Base-by-base conservation (phyloP, 2,329 filamentous ascomycete species). In the Sclerotinia spermophila region DNA sequence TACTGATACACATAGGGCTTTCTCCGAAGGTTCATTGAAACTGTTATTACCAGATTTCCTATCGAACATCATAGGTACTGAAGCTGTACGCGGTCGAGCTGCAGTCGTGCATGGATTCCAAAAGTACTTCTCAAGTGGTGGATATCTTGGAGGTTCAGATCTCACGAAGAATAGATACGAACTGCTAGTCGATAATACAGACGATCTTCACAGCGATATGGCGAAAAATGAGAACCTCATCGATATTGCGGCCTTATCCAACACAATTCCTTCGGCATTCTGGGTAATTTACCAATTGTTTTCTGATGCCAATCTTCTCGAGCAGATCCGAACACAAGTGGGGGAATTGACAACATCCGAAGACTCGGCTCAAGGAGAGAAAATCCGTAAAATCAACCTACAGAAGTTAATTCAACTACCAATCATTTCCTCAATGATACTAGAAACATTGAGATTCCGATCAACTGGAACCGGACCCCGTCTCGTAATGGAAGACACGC, bases 231-330 rank as follows among this genome's bases (percentile, higher is more conserved):
- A 69, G 21, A 55, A 45, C 3, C 38, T 69, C 6, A 69, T 56
- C 30, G 40, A 53, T 10, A 56, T 65, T 48, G 68, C 59, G 11
- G 42, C 44, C 3, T n/a, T 69, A 21, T 27, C 68, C 13, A 69
- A 69, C 38, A 66, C 68, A 21, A 40, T 35, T 11, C 59, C 68
- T 40, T 65, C 59, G 19, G 51, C 48, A 5, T 69, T 65, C 8
- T 69, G 68, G 68, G 45, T 40, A 21, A 55, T 65, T 19, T 69
- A 56, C 33, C 59, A 69, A 17, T 24, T 56, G 1, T 65, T 69
- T 45, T 69, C 59, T 27, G 59, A 69, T 27, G 15, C 48, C 3
- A 10, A 3, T 21, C 21, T 56, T 27, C 38, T 69, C 27, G 40
- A 45, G 19, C 30, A 69, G 24, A n/a, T 69, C 11, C 59, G 67